Conservation (phyloP, 179 eudicot genomes). For the Silene noctiflora region DNA sequence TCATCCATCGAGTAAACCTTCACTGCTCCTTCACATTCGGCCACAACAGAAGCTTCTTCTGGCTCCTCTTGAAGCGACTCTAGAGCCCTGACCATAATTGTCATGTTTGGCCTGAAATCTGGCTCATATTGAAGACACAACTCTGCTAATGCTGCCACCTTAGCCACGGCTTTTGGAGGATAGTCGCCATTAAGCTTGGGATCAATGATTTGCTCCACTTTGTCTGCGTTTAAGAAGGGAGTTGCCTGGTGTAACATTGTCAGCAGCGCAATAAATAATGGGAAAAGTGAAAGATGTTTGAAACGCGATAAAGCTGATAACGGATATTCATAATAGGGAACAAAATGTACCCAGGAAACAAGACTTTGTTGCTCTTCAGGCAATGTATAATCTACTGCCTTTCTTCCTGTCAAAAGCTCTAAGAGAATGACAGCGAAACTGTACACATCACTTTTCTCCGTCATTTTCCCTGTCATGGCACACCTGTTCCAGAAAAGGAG, state of each 20-base stretch:
- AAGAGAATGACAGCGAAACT: slow-evolving; percentile 84
- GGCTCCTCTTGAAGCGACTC: slow-evolving; percentile 75
- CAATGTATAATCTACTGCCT: slow-evolving; percentile 84
- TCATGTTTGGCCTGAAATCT: slow-evolving; percentile 93
- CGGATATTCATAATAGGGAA: too few relatives aligned
- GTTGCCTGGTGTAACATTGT: slow-evolving; percentile 43
- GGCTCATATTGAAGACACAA: slow-evolving; percentile 94
- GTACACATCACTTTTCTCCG: slow-evolving; percentile 80
- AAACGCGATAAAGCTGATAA: too few relatives aligned
- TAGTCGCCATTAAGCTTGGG: slow-evolving; percentile 61
- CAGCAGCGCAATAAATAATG: not conserved
- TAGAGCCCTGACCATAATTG: slow-evolving; percentile 86
- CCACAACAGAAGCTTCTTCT: slow-evolving; percentile 52
- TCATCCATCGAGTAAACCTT: slow-evolving; percentile 11
- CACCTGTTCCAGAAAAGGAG: slow-evolving; percentile 36
- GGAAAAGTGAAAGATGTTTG: too few relatives aligned
- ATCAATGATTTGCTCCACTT: slow-evolving; percentile 71
- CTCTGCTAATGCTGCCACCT: slow-evolving; percentile 98
- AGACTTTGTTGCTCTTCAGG: slow-evolving; percentile 83
- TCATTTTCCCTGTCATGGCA: slow-evolving; percentile 73
- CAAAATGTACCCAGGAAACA: slow-evolving; percentile 61
- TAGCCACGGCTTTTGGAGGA: slow-evolving; percentile 70
- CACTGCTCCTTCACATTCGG: not conserved
- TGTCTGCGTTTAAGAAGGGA: slow-evolving; percentile 68
- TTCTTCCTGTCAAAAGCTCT: slow-evolving; percentile 83